Evolutionary conservation across 495 filamentous ascomycete genomes (phyloP), one percentile per base, ranked within the genome.

Genomic region (Echria macrotheca): DNA sequence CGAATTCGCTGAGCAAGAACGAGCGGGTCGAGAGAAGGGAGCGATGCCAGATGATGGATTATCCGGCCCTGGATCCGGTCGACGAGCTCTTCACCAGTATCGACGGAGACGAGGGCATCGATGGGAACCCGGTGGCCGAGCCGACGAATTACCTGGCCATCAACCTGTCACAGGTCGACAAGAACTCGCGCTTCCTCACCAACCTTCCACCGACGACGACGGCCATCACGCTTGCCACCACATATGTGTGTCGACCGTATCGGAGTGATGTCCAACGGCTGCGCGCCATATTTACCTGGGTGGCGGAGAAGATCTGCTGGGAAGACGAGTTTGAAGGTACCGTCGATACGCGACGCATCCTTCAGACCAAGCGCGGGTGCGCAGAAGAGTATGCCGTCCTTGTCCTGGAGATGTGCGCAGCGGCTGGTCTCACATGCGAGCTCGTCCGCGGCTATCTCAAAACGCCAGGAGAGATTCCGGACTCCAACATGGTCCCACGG

Each of bases 271-370:
- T 96, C 1, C 93, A 99, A 60, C 79, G 91, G 29, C 73, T 97
- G 4, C 79, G 93, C 17, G 89, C 93, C 1, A 96, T 97, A 42
- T 99, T 96, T 60, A 96, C 85, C 8, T 99, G 91, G 91, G 87
- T 96, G 22, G 80, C 89, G 15, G 93, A 97, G 63, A 93, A 93
- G 59, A 82, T 99, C 41, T 79, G 79, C n/a, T 99, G 93, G 91
- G 93, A 99, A 39, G 90, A 96, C 57, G 87, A 89, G 37, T 87
- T 87, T 51, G 89, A 95, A 57, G 70, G 76, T 12, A 71, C 79
- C 14, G 74, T 95, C 18, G 90, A 99, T 60, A 79, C 87, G 10
- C 78, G 85, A 49, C 75, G 85, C 41, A 87, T 96, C 2, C 79
- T 99, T 33, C 87, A 91, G 49, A 83, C 79, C 21, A 89, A 85